A percentile compares a stretch with the other conserved stretches of the same genome.
Conservation (phyloP, 352 stramenopile species). For the Phytophthora fragariaefolia region DNA sequence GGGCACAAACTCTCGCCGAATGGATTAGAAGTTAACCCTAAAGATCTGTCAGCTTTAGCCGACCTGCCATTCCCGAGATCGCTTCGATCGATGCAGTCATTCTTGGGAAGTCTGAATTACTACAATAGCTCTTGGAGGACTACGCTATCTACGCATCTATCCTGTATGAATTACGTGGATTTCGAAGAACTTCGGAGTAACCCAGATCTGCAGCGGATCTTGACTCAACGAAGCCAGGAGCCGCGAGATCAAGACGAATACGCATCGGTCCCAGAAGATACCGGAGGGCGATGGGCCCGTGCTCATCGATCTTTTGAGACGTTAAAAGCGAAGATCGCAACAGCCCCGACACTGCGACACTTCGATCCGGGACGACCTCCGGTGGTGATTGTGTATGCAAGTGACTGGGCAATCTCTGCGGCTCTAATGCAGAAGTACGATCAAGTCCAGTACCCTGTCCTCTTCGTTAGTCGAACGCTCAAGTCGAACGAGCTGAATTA, state of each 20-base stretch:
- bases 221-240: not conserved
- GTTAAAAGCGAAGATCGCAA: slow-evolving; percentile 19
- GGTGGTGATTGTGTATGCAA: slow-evolving; percentile 21
- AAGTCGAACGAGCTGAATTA: slow-evolving; percentile 27
- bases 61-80: slow-evolving; percentile 14
- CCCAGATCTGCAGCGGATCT: not conserved
- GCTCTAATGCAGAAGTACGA: slow-evolving; percentile 21
- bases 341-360: slow-evolving; percentile 17
- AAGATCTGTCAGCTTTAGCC: not conserved
- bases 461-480: slow-evolving; percentile 18
- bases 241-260: not conserved
- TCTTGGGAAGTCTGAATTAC: slow-evolving; percentile 30
- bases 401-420: slow-evolving; percentile 21
- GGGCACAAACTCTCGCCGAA: slow-evolving; percentile 7
- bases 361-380: slow-evolving; percentile 13
- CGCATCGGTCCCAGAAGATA: not conserved
- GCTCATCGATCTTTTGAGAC: not conserved
- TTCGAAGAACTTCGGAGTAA: slow-evolving; percentile 1
- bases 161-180: slow-evolving; percentile 5
- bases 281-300: not conserved
- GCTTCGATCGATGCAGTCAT: slow-evolving; percentile 17
- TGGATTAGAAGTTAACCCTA: slow-evolving; percentile 17
- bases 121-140: slow-evolving; percentile 21
- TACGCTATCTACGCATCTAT: slow-evolving; percentile 14
- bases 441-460: slow-evolving; percentile 7